Base-by-base conservation (phyloP, 371 early-diverging fungal genomes). In the Mucor velutinosus region DNA sequence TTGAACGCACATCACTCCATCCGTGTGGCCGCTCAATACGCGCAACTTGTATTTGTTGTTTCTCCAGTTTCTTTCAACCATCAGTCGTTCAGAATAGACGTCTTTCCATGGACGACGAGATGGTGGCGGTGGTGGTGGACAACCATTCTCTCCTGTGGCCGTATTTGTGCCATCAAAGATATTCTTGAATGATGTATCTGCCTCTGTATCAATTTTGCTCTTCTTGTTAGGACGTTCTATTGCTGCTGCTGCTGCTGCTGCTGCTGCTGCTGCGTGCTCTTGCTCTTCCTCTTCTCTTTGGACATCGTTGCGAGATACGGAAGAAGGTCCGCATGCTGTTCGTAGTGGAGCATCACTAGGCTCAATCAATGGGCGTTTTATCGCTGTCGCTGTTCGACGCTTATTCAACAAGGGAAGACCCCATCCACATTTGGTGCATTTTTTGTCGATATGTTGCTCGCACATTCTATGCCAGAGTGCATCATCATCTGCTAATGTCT, bases 351-450 rank as follows among this genome's bases (percentile, higher is more conserved):
- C 62, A 27, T 70, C 62, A 12, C 65, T 59, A 0, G 71, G 61
- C 30, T 70, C 65, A 17, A 66, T 61, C 30, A 68, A 41, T 17
- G 71, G 51, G 19, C 69, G 55, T 29, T 73, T 69, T 32, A 55
- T 30, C n/a, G 53, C 8, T n/a, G 55, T 30, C 1, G 43, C 56
- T 53, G 66, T 37, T 35, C 76, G 64, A 71, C 78, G 74, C 73
- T 78, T 70, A 69, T 76, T 72, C 33, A 95, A 73, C 45, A 91
- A 66, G 11, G 95, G 95, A 37, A 95, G 72, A 7, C 97, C 95
- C 97, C 97, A 97, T 3, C 97, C 97, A 69, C 97, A 97, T 69
- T 92, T 95, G 41, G 83, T 84, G 71, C 97, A 97, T 72, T 94
- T 92, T 64, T 91, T 91, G 76, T 95, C 95, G 60, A 97, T 97